phyloP scores from a whole-genome alignment of 179 eudicot species.

The Spinacia oleracea region DNA sequence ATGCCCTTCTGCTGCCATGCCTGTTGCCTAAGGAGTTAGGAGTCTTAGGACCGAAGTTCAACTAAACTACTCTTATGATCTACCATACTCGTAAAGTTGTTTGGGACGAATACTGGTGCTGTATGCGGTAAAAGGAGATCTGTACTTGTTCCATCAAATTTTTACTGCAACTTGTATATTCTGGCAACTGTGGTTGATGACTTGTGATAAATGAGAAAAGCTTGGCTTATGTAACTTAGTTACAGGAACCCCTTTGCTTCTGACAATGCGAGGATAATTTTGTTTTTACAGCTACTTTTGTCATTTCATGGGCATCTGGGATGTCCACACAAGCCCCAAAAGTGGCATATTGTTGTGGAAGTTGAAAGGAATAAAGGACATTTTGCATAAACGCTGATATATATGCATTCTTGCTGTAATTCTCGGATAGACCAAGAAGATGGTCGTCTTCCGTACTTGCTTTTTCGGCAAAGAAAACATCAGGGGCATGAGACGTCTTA shows the following conservation, averaged over 20 bases:
- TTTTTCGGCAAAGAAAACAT: neutral
- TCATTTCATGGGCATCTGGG: neutral
- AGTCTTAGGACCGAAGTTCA: slow-evolving; percentile 15
- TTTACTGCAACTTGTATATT: neutral
- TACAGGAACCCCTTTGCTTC: neutral
- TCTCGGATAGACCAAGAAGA: neutral
- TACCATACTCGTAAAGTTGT: neutral
- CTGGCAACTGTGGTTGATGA: neutral
- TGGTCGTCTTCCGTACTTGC: neutral
- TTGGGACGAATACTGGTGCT: neutral
- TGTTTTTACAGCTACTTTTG: slow-evolving; percentile 22
- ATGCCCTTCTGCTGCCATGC: slow-evolving; percentile 80
- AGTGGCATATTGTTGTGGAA: neutral
- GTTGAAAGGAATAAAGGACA: neutral
- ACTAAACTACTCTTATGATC: neutral
- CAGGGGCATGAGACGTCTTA: neutral
- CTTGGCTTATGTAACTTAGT: neutral
- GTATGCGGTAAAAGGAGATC: no score
- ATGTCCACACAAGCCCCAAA: neutral
- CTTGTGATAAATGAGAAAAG: neutral
- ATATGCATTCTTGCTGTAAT: neutral
- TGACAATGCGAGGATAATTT: neutral
- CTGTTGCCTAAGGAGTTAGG: slow-evolving; percentile 22
- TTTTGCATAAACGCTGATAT: neutral
- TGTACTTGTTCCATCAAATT: neutral